Evolutionary conservation across 495 filamentous ascomycete genomes (phyloP).

Genomic region (Arthonia radiata): DNA sequence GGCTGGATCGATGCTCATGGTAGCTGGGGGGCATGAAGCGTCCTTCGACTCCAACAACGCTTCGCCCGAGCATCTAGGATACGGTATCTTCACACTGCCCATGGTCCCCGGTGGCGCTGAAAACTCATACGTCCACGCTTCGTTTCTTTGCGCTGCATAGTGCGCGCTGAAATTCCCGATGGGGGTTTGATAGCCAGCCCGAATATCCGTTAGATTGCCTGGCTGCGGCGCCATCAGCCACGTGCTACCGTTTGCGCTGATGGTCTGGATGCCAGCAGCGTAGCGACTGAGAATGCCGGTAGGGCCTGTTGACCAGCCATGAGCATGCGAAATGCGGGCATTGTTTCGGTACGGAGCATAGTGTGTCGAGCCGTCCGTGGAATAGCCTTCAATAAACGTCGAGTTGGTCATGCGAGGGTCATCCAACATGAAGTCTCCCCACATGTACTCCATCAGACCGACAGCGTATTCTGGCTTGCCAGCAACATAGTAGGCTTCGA

Average conservation of each 20-base stretch:
- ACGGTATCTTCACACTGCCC: slow-evolving; percentile 15
- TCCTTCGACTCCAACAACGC: too few relatives aligned
- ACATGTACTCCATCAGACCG: slow-evolving; percentile 29
- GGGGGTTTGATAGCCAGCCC: slow-evolving; percentile 29
- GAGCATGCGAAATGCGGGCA: slow-evolving; percentile 28
- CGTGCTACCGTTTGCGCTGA: slow-evolving; percentile 19
- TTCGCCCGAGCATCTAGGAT: too few relatives aligned
- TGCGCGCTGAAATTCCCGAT: slow-evolving; percentile 25
- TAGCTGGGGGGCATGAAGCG: too few relatives aligned
- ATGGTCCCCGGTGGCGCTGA: slow-evolving; percentile 20
- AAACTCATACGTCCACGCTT: slow-evolving; percentile 14
- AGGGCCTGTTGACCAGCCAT: slow-evolving; percentile 36
- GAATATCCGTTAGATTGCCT: slow-evolving; percentile 22
- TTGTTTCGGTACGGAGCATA: slow-evolving; percentile 31
- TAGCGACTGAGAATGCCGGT: slow-evolving; percentile 27
- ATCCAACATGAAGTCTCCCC: slow-evolving; percentile 34
- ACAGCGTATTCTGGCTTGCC: slow-evolving; percentile 22
- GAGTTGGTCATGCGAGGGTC: slow-evolving; percentile 34
- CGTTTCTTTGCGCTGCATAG: slow-evolving; percentile 13
- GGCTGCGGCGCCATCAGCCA: slow-evolving; percentile 28
- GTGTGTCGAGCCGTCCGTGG: slow-evolving; percentile 26
- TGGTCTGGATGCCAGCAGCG: slow-evolving; percentile 27
- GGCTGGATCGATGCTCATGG: too few relatives aligned
- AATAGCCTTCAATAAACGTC: slow-evolving; percentile 34
- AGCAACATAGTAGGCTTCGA: slow-evolving; percentile 29